These are phyloP conservation scores for Croton laevigatus DNA, from an alignment of 441 rosid genomes.

Conservation along the genomic window DNA sequence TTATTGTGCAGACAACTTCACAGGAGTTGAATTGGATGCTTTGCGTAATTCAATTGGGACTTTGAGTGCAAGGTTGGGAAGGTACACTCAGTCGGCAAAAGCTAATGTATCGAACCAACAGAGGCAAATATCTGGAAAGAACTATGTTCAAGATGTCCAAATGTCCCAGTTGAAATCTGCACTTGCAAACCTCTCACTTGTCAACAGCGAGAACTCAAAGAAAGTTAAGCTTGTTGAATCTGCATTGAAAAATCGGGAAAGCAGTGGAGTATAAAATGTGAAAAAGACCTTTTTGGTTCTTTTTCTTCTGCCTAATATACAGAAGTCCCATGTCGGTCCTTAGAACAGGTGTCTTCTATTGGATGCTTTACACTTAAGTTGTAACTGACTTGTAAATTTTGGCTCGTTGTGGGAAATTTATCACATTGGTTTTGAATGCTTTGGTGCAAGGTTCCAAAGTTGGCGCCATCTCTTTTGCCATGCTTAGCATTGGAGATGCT, in stretches of 20 bases:
- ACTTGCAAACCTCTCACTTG: conserved; percentile 64
- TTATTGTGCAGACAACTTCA: conserved; percentile 54
- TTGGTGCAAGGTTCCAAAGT: conserved; percentile 9
- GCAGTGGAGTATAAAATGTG: conserved; percentile 23
- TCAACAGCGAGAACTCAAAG: conserved; percentile 66
- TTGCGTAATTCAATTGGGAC: conserved; percentile 70
- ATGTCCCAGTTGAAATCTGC: conserved; percentile 70
- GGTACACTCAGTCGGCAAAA: conserved; percentile 43
- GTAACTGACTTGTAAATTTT: neutral
- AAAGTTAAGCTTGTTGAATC: conserved; percentile 74
- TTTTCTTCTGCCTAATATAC: neutral
- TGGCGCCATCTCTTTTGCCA: neutral
- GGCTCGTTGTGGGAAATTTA: neutral
- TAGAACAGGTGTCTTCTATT: conserved; percentile 1
- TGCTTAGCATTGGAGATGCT: conserved; percentile 7
- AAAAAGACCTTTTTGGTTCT: neutral
- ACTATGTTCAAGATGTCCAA: conserved; percentile 48
- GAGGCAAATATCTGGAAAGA: conserved; percentile 35
- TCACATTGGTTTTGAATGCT: conserved; percentile 1
- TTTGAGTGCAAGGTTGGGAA: conserved; percentile 56
- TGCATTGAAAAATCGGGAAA: conserved; percentile 50
- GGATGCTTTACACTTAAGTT: neutral
- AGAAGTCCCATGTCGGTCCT: conserved; percentile 1
- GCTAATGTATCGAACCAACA: conserved; percentile 27
- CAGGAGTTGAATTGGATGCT: conserved; percentile 73